Base-by-base conservation (phyloP, 306 rosid species). In the Casuarina equisetifolia region DNA sequence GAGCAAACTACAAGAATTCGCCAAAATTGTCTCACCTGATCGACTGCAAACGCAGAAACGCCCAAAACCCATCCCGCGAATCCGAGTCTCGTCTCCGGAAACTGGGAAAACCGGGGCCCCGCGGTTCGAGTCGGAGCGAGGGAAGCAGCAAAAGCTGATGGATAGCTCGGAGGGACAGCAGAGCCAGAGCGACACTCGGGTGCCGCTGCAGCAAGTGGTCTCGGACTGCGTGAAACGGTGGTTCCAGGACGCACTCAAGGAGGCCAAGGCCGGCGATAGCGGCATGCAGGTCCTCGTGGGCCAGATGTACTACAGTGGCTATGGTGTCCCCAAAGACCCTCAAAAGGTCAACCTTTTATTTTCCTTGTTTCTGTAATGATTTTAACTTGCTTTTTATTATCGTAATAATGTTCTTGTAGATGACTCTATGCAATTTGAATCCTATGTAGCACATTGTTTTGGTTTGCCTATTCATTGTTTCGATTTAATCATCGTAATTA, bases 231-330 rank as follows among this genome's bases (percentile, higher is more conserved):
- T 82, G 0, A 84, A 79, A 78, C 97, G 98, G 70, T 91, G 98
- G 98, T 91, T 93, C 38, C 93, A 79, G 45, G 98, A 93, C 61
- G 80, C 98, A 8, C 97, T 91, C 61, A 87, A 87, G 84, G 96
- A 90, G 85, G 97, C 98, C 1, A 90, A 77, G 75, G 83, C 88
- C 51, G 98, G 98, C 0, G 96, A 91, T 55, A 53, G 35, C 50
- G 46, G 83, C 43, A 90, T 89, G 94, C 94, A 93, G 83, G 82
- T 93, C 81, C 80, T 93, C 70, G 92, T 89, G 42, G 94, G 87
- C 2, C 94, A 93, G 77, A 93, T 93, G 97, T 90, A 90, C 74
- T 77, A 68, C 72, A 83, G 85, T 69, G 98, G 97, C 75, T 91
- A 93, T 79, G 98, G 98, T 42, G 92, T 91, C 76, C 66, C 85